Conservation (phyloP, 1,284 basidiomycete species). For the Lentinula novae-zelandiae region DNA sequence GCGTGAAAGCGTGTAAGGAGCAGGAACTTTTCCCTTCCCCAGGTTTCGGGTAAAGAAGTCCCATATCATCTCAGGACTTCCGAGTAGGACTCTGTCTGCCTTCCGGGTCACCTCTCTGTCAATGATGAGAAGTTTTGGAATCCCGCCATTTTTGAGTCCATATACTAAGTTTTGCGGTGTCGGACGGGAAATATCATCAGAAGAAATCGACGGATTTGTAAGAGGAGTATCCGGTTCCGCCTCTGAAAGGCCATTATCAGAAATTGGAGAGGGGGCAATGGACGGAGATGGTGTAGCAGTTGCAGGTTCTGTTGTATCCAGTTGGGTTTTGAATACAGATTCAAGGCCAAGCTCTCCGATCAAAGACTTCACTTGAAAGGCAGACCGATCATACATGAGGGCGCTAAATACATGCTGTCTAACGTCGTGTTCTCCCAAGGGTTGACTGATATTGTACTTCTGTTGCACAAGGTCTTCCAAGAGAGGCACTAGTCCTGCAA, state of each 20-base stretch:
- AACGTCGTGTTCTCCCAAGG: neutral
- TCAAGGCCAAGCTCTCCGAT: neutral
- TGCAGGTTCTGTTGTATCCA: neutral
- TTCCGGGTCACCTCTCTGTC: conserved; percentile 6
- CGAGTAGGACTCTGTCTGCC: neutral
- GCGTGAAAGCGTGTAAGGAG: conserved; percentile 51
- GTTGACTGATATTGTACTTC: neutral
- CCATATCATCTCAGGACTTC: neutral
- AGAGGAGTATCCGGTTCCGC: neutral
- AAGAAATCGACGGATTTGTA: neutral
- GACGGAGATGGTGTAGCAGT: neutral
- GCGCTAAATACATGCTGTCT: neutral
- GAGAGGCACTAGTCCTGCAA: conserved; percentile 1
- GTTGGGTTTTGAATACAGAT: neutral
- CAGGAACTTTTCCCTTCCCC: conserved; percentile 38
- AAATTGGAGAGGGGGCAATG: neutral
- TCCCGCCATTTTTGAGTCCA: neutral
- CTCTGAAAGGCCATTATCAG: neutral
- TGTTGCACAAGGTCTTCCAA: neutral
- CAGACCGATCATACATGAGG: neutral
- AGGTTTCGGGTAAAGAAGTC: neutral
- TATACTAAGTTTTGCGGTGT: neutral
- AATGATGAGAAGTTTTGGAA: neutral
- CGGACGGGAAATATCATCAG: neutral
- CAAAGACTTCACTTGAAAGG: neutral